Conservation (phyloP, 2,329 filamentous ascomycete species). For the Sphaceloma murrayae region DNA sequence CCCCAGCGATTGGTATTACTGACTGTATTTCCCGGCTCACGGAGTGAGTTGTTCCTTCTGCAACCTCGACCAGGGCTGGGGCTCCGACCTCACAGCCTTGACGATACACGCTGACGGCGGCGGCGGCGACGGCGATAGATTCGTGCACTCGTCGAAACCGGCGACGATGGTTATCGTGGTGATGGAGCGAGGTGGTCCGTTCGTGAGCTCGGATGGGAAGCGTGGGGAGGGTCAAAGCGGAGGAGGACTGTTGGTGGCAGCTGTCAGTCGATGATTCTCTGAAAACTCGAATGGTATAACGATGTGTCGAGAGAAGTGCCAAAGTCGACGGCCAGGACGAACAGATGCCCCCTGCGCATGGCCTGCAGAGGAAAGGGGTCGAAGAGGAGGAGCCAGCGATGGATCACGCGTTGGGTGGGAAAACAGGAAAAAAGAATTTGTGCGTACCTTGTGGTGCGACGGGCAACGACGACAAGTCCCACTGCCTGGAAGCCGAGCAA, state of each 20-base stretch:
- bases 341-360: slow-evolving; percentile 16
- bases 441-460: slow-evolving; percentile 1
- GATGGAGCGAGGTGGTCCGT: slow-evolving; percentile 17
- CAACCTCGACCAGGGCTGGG: slow-evolving; percentile 9
- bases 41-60: slow-evolving; percentile 6
- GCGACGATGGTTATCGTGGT: slow-evolving; percentile 14
- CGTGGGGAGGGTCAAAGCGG: slow-evolving; percentile 16
- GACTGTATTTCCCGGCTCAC: slow-evolving; percentile 17
- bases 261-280: slow-evolving; percentile 9
- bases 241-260: slow-evolving; percentile 12
- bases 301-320: slow-evolving; percentile 10
- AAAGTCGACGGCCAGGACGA: slow-evolving; percentile 3
- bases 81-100: no score
- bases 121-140: no score
- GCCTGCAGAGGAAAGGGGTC: slow-evolving; percentile 13
- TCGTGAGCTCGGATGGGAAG: slow-evolving; percentile 17
- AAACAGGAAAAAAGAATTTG: slow-evolving; percentile 15
- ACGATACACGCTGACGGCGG: no score
- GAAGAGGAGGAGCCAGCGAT: neutral
- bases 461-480: neutral
- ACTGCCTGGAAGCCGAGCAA: slow-evolving; percentile 6
- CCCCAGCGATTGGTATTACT: slow-evolving; percentile 17
- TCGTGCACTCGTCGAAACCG: slow-evolving; percentile 9
- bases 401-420: slow-evolving; percentile 12
- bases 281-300: neutral